A percentile compares a stretch with the other conserved stretches of the same genome.
phyloP scores from a whole-genome alignment of 2,329 filamentous ascomycete genomes.

The Fusarium hainanense region DNA sequence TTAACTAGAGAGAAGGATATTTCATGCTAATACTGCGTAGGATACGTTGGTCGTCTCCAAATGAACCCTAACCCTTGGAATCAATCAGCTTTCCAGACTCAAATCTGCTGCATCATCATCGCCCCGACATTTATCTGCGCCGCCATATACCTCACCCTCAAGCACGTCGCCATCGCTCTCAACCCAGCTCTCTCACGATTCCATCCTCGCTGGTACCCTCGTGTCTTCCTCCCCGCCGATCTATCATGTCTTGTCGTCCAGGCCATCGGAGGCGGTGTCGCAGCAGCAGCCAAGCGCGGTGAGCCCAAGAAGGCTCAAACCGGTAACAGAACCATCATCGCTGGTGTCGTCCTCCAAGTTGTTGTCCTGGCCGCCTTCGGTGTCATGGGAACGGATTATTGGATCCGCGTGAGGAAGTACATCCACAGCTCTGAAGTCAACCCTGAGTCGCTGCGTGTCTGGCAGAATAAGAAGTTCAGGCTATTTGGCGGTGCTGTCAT shows the following conservation, averaged over 20 bases:
- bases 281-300: slow-evolving; percentile 58
- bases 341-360: slow-evolving; percentile 65
- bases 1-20: background rate
- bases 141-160: slow-evolving; percentile 72
- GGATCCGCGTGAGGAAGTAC: slow-evolving; percentile 54
- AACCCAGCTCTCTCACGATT: slow-evolving; percentile 63
- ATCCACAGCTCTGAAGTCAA: slow-evolving; percentile 49
- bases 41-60: slow-evolving; percentile 64
- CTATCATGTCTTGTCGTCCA: slow-evolving; percentile 68
- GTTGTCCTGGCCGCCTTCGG: slow-evolving; percentile 62
- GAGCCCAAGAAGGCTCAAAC: slow-evolving; percentile 55
- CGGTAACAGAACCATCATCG: slow-evolving; percentile 65
- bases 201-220: slow-evolving; percentile 63
- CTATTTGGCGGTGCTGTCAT: slow-evolving; percentile 58
- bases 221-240: slow-evolving; percentile 69
- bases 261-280: slow-evolving; percentile 67
- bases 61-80: slow-evolving; percentile 67
- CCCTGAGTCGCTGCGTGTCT: slow-evolving; percentile 51
- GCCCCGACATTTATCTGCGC: slow-evolving; percentile 71
- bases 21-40: slow-evolving; percentile 47
- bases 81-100: slow-evolving; percentile 64
- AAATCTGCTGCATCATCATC: slow-evolving; percentile 69
- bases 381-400: slow-evolving; percentile 58
- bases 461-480: slow-evolving; percentile 57
- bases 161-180: slow-evolving; percentile 65